Base-by-base conservation (phyloP, 129 eudicot genomes). In the Heracleum sosnowskyi region DNA sequence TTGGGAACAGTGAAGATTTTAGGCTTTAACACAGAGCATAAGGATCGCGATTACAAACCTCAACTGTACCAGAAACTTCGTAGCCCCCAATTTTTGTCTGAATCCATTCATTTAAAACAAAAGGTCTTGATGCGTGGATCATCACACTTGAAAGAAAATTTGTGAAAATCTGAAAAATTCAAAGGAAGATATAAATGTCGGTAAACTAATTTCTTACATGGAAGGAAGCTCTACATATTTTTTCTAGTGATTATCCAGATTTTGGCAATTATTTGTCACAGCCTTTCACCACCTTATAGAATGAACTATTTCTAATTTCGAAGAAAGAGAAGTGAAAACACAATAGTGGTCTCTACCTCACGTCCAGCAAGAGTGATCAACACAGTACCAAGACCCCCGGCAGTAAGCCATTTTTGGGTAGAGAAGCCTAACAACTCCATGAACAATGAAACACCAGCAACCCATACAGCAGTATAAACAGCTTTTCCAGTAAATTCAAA, bases 361-460 rank as follows among this genome's bases (percentile, higher is more conserved):
- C 97, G 92, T 51, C 97, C 97, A 68, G 97, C 97, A 80, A 91
- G 97, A 20, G 97, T 87, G 36, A 91, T 86, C 90, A 91, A 86
- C 63, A 91, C 97, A 57, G 97, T 91, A 35, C 97, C 97, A 35
- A 91, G 92, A 79, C 97, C 94, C 73, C 97, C 97, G 77, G 97
- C 97, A 64, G 97, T 89, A 51, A 91, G 90, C 97, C 94, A 91
- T 80, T 87, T 91, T 81, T 91, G 97, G 79, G 97, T 91, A 47
- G 97, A 91, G 87, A 91, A 89, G 69, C 97, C 97, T 69, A 91
- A 83, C 83, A 91, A 87, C 83, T 91, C 97, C 97, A 91, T 91
- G 85, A 91, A 91, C 86, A 91, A 88, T 55, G 97, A 89, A 76
- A 87, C 75, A 55, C 92, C 86, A 44, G 90, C 94, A 74, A 91